Base-by-base conservation (phyloP, 2,329 filamentous ascomycete genomes). In the Canariomyces notabilis region DNA sequence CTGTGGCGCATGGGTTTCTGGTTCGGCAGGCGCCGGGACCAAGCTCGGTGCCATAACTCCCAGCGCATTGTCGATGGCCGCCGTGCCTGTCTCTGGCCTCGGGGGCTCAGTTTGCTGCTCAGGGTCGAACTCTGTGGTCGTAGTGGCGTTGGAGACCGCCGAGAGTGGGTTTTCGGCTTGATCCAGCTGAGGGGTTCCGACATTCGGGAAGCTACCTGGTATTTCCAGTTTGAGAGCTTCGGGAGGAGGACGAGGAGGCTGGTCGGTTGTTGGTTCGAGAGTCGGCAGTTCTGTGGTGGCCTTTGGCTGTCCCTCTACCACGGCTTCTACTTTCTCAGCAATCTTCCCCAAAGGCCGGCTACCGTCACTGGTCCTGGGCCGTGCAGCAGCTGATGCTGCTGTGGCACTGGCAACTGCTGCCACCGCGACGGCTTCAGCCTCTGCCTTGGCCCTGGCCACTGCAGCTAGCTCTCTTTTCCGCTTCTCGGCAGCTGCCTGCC, bases 41-140 rank as follows among this genome's bases (percentile, higher is more conserved):
- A 50, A 34, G 16, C 18, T 37, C 20, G 45, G 36, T 6, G 38
- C n/a, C 21, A 42, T 44, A 21, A 41, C 48, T 14, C 44, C 51
- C 31, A 53, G 21, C 14, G 50, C 51, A 21, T 53, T 47, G 20
- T 52, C 50, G 21, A 55, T 51, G n/a, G 49, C 48, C 4, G 49
- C 39, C 3, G 47, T 48, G 38, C 26, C 50, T 16, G 65, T 60
- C 19, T 48, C 44, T 21, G 35, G 67, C 14, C 68, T 57, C 1
- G 73, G 67, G 1, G 74, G 67, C 37, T 81, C 77, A 1, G 75
- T 78, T 60, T 89, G 85, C 18, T 81, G 74, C 55, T 89, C 85
- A n/a, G 73, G 75, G 54, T 89, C 86, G 55, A 89, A 86, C 57
- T 87, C 82, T 0, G 84, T 88, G 6, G 75, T 75, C 34, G 74